Conservation (phyloP, 139 green algal species). For the Dunaliella sp. region DNA sequence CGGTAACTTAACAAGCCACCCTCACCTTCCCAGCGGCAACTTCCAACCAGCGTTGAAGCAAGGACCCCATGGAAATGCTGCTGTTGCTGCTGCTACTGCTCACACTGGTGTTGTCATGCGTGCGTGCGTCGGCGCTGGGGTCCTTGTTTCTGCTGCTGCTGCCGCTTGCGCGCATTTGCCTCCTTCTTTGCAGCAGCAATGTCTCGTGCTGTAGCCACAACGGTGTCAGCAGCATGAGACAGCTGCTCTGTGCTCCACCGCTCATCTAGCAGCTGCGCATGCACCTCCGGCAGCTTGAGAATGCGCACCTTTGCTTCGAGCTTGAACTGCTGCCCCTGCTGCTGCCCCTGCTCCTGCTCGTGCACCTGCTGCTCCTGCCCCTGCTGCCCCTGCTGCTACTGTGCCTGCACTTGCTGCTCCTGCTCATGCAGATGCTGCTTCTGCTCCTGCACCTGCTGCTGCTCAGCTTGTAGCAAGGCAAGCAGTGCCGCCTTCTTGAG, state of each 20-base stretch:
- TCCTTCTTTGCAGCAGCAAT: not conserved
- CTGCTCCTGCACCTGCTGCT: not conserved
- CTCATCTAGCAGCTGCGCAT: not conserved
- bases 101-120: not conserved
- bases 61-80: not conserved
- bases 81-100: not conserved
- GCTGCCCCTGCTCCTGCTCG: not conserved
- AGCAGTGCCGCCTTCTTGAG: not conserved
- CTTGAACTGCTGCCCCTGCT: not conserved
- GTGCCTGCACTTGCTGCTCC: no score
- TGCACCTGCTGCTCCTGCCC: not conserved
- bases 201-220: not conserved
- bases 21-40: no score
- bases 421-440: not conserved
- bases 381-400: not conserved
- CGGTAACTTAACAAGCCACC: no score
- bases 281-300: not conserved
- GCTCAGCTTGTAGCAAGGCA: not conserved
- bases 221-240: not conserved
- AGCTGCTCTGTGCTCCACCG: not conserved
- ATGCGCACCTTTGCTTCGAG: no score
- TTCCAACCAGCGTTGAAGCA: no score
- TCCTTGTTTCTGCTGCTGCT: not conserved
- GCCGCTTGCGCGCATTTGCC: not conserved
- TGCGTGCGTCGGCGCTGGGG: no score